A percentile compares a stretch with the other conserved stretches of the same genome.
These are phyloP conservation scores for Botryotinia calthae DNA, from an alignment of 2,329 filamentous ascomycete species.

Conservation along the genomic window DNA sequence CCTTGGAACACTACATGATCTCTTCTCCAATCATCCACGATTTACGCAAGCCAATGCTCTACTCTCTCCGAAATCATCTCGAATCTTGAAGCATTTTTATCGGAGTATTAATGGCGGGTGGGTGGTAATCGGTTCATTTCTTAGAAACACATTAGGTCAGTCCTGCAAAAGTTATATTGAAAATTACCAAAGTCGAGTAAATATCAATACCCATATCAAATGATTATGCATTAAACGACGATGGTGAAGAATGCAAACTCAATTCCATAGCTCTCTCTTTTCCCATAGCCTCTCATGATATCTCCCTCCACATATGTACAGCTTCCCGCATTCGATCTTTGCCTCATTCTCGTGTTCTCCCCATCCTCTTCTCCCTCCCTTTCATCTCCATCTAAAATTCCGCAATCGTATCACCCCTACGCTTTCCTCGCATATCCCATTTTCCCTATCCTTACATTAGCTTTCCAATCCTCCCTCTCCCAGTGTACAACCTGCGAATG, in stretches of 20 bases:
- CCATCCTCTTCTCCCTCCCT: conserved; percentile 19
- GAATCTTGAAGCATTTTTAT: not conserved
- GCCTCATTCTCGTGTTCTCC: not conserved
- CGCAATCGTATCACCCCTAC: conserved; percentile 76
- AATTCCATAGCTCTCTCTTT: not conserved
- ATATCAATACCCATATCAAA: conserved; percentile 4
- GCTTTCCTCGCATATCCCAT: conserved; percentile 81
- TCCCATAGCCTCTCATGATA: not conserved
- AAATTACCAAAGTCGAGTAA: not conserved
- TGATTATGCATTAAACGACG: not conserved
- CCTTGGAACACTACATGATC: not conserved
- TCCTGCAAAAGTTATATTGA: not conserved
- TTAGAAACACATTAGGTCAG: not conserved
- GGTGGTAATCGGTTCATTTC: not conserved
- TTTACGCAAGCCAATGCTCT: not conserved
- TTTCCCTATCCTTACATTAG: conserved; percentile 63
- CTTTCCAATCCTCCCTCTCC: conserved; percentile 18
- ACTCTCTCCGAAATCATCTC: not conserved
- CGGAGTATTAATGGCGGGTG: not conserved
- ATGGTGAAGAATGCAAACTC: conserved; percentile 3
- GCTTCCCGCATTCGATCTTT: not conserved
- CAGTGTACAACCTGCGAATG: not conserved
- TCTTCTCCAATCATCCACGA: not conserved
- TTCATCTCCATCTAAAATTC: conserved; percentile 61
- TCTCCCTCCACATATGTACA: conserved; percentile 29